These are phyloP conservation scores for Themeda triandra DNA, from an alignment of 176 grass and related monocot species.

Conservation along the genomic window DNA sequence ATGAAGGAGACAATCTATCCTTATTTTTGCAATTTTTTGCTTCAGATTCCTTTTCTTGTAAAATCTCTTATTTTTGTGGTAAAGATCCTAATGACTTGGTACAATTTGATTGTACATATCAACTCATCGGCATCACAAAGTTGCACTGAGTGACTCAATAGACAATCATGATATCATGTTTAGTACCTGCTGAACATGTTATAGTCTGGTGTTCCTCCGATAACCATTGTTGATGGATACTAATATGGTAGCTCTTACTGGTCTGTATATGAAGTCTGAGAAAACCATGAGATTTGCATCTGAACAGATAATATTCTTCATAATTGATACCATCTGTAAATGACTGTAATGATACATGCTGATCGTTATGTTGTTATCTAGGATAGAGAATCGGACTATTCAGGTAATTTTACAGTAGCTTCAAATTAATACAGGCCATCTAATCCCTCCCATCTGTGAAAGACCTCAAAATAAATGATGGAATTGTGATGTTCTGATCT, in stretches of 20 bases:
- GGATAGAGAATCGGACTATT: background rate
- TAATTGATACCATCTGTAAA: no score
- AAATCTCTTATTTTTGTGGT: background rate
- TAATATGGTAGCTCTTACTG: background rate
- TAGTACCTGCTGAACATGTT: background rate
- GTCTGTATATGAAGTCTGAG: no score
- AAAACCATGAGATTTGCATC: no score
- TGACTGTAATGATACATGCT: background rate
- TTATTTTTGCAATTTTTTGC: background rate
- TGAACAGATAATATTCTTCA: no score
- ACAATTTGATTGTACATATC: background rate
- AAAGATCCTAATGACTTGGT: background rate
- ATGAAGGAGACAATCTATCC: constrained; percentile 1
- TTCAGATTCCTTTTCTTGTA: background rate
- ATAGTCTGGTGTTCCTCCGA: background rate
- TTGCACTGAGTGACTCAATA: background rate
- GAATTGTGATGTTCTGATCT: background rate
- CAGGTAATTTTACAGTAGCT: background rate
- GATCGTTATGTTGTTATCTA: background rate
- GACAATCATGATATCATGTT: background rate
- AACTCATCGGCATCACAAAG: background rate
- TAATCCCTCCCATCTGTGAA: no score
- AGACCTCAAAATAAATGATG: background rate
- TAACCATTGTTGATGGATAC: background rate
- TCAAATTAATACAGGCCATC: no score